Conservation (phyloP, 2,329 filamentous ascomycete species). For the Myriangium duriaei region DNA sequence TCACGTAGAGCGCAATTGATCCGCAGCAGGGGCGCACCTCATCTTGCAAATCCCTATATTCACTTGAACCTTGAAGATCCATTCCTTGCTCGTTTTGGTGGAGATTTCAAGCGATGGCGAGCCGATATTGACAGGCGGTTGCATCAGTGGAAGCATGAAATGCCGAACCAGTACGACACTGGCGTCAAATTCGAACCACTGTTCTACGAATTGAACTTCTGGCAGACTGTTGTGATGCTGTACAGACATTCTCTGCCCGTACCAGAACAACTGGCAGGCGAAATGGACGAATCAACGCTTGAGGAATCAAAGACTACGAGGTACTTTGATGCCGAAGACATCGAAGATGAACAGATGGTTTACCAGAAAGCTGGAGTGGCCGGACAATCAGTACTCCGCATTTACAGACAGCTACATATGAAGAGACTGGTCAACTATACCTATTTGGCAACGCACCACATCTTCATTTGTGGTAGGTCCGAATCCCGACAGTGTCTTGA, state of each 20-base stretch:
- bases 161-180: conserved; percentile 64
- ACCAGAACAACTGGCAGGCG: conserved; percentile 70
- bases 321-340: conserved; percentile 45
- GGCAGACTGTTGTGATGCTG: conserved; percentile 92
- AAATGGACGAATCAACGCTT: conserved; percentile 45
- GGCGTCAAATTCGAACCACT: conserved; percentile 82
- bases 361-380: conserved; percentile 93
- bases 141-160: conserved; percentile 73
- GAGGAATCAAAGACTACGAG: conserved; percentile 46
- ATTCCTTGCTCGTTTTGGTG: conserved; percentile 71
- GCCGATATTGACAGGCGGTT: conserved; percentile 74
- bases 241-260: conserved; percentile 76
- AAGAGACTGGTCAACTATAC: conserved; percentile 90
- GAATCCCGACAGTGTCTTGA: neutral
- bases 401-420: conserved; percentile 81
- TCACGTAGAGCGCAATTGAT: conserved; percentile 79
- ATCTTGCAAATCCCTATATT: conserved; percentile 58
- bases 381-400: conserved; percentile 78
- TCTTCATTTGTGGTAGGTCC: conserved; percentile 80
- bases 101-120: conserved; percentile 70
- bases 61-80: conserved; percentile 70
- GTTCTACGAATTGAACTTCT: conserved; percentile 91
- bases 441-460: conserved; percentile 85
- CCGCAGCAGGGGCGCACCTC: conserved; percentile 47
- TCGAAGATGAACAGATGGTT: conserved; percentile 78